Conservation (phyloP, 371 early-diverging fungal genomes). For the Mycotypha africana region DNA sequence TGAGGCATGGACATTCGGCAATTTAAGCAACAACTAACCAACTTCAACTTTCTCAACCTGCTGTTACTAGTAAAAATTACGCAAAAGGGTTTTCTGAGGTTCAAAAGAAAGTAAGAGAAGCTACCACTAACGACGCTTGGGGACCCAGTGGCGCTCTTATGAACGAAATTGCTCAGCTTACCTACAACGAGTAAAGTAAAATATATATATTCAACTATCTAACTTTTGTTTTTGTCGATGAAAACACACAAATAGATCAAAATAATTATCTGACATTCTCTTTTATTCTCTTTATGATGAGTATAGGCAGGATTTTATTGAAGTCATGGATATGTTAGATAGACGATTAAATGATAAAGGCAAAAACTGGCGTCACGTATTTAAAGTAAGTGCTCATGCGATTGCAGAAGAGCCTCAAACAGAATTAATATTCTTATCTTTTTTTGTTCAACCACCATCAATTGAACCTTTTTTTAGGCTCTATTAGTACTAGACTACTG, state of each 20-base stretch:
- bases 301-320: slow-evolving; percentile 88
- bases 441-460: no score
- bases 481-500: slow-evolving; percentile 67
- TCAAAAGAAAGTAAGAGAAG: slow-evolving; percentile 91
- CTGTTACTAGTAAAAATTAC: slow-evolving; percentile 88
- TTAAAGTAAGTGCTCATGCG: slow-evolving; percentile 78
- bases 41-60: no score
- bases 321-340: slow-evolving; percentile 96
- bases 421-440: no score
- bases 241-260: no score
- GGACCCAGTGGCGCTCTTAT: slow-evolving; percentile 84
- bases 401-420: no score
- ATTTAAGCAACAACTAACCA: no score
- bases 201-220: no score
- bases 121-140: slow-evolving; percentile 91
- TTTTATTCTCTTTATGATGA: background rate
- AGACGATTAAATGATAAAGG: slow-evolving; percentile 96
- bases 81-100: slow-evolving; percentile 94
- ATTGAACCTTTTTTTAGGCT: slow-evolving; percentile 28
- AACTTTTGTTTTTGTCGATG: no score
- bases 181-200: slow-evolving; percentile 78
- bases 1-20: background rate
- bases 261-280: no score
- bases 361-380: slow-evolving; percentile 98
- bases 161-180: slow-evolving; percentile 86